phyloP scores from a whole-genome alignment of 495 filamentous ascomycete species.

The Sordaria brevicollis region DNA sequence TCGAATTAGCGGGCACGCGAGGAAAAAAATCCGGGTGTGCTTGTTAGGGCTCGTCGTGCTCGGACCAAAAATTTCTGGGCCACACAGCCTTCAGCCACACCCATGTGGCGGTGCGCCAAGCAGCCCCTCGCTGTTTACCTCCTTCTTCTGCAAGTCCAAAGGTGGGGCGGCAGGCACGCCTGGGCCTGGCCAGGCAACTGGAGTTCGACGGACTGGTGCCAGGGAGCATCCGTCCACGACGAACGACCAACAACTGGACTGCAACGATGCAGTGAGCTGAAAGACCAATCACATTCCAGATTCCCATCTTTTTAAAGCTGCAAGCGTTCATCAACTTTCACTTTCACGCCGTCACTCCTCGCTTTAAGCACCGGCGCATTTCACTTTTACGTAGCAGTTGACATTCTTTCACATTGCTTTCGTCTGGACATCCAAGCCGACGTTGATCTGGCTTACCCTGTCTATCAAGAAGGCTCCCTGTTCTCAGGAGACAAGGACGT shows the following conservation, averaged over 20 bases:
- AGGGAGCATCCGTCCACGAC: neutral
- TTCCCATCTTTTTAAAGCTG: neutral
- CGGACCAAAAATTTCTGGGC: slow-evolving; percentile 8
- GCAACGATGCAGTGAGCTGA: neutral
- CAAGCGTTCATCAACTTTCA: neutral
- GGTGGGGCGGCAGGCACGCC: neutral
- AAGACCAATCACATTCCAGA: neutral
- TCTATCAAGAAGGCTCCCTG: neutral
- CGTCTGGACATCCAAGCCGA: neutral
- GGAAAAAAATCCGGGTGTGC: slow-evolving; percentile 25
- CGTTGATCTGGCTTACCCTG: neutral
- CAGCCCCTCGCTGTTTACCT: neutral
- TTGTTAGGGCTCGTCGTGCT: slow-evolving; percentile 26
- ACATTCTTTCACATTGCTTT: neutral
- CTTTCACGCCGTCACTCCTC: neutral
- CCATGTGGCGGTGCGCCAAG: neutral
- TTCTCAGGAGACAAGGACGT: neutral
- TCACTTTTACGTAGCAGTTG: neutral
- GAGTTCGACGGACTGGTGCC: neutral
- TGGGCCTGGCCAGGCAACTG: neutral
- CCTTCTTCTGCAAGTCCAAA: neutral
- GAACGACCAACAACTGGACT: neutral
- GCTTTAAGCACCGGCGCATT: neutral
- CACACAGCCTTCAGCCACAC: neutral
- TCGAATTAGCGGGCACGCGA: slow-evolving; percentile 22